Percentiles rank a stretch among this genome's conserved stretches.
These are phyloP conservation scores for Quercus alba DNA, from an alignment of 306 rosid genomes.

Conservation along the genomic window DNA sequence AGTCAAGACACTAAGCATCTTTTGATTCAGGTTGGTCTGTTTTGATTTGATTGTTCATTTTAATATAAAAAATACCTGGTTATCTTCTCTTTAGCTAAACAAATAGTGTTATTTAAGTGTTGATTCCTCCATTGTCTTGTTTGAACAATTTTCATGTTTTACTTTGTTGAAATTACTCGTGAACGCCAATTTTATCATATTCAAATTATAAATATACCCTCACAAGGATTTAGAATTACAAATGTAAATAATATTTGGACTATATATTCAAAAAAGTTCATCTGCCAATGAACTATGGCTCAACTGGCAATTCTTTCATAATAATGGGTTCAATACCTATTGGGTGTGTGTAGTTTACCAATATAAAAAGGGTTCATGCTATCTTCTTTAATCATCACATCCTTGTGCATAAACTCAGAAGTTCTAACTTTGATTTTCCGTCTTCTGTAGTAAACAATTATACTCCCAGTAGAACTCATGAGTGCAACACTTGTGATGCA, in stretches of 20 bases:
- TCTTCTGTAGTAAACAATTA: neutral
- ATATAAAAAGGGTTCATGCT: neutral
- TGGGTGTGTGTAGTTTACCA: no score
- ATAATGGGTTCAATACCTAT: no score
- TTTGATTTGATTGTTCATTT: neutral
- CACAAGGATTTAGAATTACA: no score
- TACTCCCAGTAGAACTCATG: neutral
- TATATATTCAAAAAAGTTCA: no score
- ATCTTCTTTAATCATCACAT: neutral
- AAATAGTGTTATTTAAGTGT: neutral
- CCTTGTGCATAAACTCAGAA: neutral
- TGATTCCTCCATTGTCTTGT: neutral
- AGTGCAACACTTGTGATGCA: neutral
- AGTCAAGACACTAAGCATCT: conserved; percentile 42
- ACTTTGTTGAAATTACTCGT: neutral
- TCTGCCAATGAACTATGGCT: no score
- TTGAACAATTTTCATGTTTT: neutral
- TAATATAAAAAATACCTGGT: neutral
- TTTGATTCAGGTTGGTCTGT: conserved; percentile 61
- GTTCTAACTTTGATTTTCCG: neutral
- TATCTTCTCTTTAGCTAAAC: neutral
- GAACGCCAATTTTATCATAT: no score
- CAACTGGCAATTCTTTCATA: no score
- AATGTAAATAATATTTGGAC: no score
- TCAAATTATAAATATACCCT: no score